phyloP scores from a whole-genome alignment of 2,329 filamentous ascomycete genomes.

The Calonectria hongkongensis region DNA sequence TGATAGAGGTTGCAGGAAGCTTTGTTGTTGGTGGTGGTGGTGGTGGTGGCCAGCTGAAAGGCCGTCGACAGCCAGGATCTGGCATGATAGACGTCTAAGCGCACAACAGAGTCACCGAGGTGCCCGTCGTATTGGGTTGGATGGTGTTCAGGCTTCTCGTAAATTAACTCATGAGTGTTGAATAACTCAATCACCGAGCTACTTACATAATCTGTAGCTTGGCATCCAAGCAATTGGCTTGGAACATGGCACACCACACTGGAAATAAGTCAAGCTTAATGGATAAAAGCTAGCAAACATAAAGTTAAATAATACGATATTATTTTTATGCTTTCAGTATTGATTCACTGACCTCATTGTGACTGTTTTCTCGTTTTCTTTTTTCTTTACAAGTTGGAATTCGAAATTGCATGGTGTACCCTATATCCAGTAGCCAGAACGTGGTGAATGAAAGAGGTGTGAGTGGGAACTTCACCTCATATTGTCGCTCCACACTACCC shows the following conservation, averaged over 20 bases:
- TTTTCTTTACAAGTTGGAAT: too few species aligned
- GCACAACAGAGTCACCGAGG: not conserved
- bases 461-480: conserved; percentile 1
- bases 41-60: conserved; percentile 7
- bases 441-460: not conserved
- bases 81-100: conserved; percentile 5
- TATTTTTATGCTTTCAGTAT: too few species aligned
- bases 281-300: too few species aligned
- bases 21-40: conserved; percentile 5
- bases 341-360: too few species aligned
- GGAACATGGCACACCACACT: too few species aligned
- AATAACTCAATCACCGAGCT: not conserved
- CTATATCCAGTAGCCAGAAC: too few species aligned
- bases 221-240: not conserved
- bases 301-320: too few species aligned
- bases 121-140: not conserved
- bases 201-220: not conserved
- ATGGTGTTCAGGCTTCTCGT: not conserved
- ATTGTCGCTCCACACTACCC: not conserved
- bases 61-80: not conserved
- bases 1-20: conserved; percentile 15
- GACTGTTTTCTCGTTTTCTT: too few species aligned
- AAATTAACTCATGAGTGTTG: not conserved
- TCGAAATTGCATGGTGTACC: too few species aligned
- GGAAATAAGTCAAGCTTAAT: too few species aligned